Evolutionary conservation across 805 yeast genomes (phyloP).

Genomic region (Hanseniaspora mollemarum): DNA sequence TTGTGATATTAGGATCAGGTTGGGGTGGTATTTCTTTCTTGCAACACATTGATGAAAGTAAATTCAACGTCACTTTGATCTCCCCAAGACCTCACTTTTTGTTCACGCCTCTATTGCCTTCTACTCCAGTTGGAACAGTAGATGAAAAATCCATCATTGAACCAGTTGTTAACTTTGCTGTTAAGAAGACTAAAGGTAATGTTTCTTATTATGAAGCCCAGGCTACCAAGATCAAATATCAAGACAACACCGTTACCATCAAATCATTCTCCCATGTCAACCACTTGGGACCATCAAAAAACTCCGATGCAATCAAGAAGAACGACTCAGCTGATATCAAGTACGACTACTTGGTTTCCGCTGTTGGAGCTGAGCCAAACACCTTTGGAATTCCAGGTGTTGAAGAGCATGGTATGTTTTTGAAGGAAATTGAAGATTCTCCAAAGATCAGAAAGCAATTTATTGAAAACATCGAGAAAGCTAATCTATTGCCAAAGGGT

Average conservation of each 20-base stretch:
- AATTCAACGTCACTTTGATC: slow-evolving; percentile 78
- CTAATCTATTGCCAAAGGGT: slow-evolving; percentile 65
- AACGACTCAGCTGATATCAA: slow-evolving; percentile 37
- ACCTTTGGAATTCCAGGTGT: slow-evolving; percentile 94
- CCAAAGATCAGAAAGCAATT: slow-evolving; percentile 66
- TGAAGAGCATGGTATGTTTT: slow-evolving; percentile 65
- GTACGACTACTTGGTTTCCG: slow-evolving; percentile 78
- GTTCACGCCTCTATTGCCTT: slow-evolving; percentile 86
- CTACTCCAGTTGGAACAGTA: slow-evolving; percentile 87
- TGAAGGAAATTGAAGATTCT: slow-evolving; percentile 84
- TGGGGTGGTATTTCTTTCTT: slow-evolving; percentile 89
- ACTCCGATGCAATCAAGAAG: slow-evolving; percentile 30
- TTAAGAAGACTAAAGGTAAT: slow-evolving; percentile 62
- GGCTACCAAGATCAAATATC: slow-evolving; percentile 74
- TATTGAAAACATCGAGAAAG: slow-evolving; percentile 81
- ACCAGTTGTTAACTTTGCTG: slow-evolving; percentile 79
- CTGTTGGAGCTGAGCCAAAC: slow-evolving; percentile 89
- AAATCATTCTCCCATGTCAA: slow-evolving; percentile 33
- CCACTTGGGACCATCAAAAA: slow-evolving; percentile 29
- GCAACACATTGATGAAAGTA: slow-evolving; percentile 72
- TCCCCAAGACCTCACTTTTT: slow-evolving; percentile 90
- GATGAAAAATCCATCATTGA: slow-evolving; percentile 86
- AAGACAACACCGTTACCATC: slow-evolving; percentile 54
- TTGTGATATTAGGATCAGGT: slow-evolving; percentile 73
- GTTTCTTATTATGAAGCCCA: slow-evolving; percentile 81